phyloP scores from a whole-genome alignment of 23 red algal species.

The Cyanidium caldarium region DNA sequence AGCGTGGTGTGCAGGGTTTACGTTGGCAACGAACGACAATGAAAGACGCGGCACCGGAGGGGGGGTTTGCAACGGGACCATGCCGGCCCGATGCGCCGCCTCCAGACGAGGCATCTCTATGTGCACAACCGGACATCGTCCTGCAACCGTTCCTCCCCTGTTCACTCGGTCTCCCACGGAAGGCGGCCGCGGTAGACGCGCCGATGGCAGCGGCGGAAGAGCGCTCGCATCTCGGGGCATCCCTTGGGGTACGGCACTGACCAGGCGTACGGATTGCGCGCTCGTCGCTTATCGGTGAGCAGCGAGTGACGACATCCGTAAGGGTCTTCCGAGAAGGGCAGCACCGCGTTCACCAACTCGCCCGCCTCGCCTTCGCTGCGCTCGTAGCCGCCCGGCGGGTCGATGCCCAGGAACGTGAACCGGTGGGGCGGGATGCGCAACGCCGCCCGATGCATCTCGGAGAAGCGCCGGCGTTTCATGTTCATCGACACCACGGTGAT shows the following conservation, averaged over 20 bases:
- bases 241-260: conserved; percentile 63
- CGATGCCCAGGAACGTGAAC: conserved; percentile 51
- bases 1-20: too few species aligned
- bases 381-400: background rate
- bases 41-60: too few species aligned
- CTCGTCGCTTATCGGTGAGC: conserved; percentile 26
- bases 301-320: conserved; percentile 39
- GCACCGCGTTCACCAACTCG: conserved; percentile 9
- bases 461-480: conserved; percentile 56
- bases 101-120: too few species aligned
- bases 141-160: too few species aligned
- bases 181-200: conserved; percentile 27
- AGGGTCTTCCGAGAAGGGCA: conserved; percentile 50
- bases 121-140: too few species aligned
- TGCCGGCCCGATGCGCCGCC: too few species aligned
- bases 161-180: conserved; percentile 35
- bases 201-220: conserved; percentile 45
- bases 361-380: background rate
- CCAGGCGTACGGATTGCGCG: conserved; percentile 42
- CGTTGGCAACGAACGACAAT: too few species aligned
- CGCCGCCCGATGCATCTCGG: conserved; percentile 34
- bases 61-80: too few species aligned
- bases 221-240: conserved; percentile 30
- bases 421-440: conserved; percentile 34
- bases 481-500: conserved; percentile 61